phyloP scores from a whole-genome alignment of 2,329 filamentous ascomycete species.

The Aureobasidium sp. region DNA sequence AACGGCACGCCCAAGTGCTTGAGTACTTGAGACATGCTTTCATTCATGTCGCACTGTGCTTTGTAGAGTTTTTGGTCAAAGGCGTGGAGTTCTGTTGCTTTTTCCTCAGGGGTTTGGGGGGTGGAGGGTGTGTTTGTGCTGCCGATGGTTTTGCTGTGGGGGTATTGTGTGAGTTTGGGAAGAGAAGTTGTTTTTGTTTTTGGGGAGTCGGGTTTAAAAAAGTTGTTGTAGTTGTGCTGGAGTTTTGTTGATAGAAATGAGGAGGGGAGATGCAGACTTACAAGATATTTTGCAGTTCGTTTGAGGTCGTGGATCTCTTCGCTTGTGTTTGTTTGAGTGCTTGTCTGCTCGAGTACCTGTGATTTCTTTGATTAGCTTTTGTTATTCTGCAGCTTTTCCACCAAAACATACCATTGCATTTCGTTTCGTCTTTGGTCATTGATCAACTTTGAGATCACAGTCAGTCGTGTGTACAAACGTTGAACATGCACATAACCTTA shows the following conservation, averaged over 20 bases:
- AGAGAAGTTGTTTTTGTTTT: neutral
- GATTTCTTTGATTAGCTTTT: neutral
- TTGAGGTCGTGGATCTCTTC: slow-evolving; percentile 20
- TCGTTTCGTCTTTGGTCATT: slow-evolving; percentile 55
- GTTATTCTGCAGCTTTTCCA: neutral
- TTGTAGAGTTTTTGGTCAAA: slow-evolving; percentile 57
- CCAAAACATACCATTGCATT: slow-evolving; percentile 41
- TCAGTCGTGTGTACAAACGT: neutral
- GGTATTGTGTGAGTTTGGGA: neutral
- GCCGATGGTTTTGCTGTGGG: neutral
- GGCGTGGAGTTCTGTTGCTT: slow-evolving; percentile 45
- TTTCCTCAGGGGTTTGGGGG: slow-evolving; percentile 34
- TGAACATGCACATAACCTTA: slow-evolving; percentile 18
- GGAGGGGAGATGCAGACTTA: slow-evolving; percentile 16
- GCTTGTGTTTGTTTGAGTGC: slow-evolving; percentile 26
- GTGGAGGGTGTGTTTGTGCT: neutral
- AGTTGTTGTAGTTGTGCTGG: too few species aligned
- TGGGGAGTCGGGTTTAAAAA: neutral
- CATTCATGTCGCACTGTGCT: slow-evolving; percentile 50
- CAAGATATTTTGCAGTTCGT: slow-evolving; percentile 25
- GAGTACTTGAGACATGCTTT: slow-evolving; percentile 47
- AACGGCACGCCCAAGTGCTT: slow-evolving; percentile 52
- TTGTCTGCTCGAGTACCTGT: slow-evolving; percentile 24
- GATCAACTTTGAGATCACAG: slow-evolving; percentile 41
- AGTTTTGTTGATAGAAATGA: too few species aligned